Base-by-base conservation (phyloP, 805 yeast genomes). In the Ogataea wickerhamii region DNA sequence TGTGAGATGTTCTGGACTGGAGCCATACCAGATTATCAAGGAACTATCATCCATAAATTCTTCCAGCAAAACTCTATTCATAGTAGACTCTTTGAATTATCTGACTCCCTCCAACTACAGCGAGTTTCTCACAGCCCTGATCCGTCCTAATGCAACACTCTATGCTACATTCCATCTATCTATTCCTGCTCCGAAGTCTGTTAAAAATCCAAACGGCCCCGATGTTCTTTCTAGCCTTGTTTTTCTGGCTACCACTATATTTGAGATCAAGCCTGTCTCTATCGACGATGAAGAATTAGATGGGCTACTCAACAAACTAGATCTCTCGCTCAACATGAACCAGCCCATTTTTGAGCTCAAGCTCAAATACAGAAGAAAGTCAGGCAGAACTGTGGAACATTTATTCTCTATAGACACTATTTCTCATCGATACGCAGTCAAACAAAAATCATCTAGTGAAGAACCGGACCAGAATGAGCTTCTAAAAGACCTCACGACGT, bases 401-500 rank as follows among this genome's bases (percentile, higher is more conserved):
- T 56, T 64, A 6, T 86, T 76, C 53, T 56, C 53, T 5, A 66
- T 87, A 3, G 74, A 87, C 53, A 54, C 77, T 0, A 34, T 17
- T 0, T 55, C 55, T 17, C 86, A 80, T 59, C 37, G 44, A 13
- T 57, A 58, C 35, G 42, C 66, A 70, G 42, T 64, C 59, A 45
- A 41, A 16, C 40, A 41, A n/a, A 53, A 47, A 5, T 55, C 45
- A 1, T 55, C 47, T 1, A 53, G 51, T 6, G 63, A 58, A 17
- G 76, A 37, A 4, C 28, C 40, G 16, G 48, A 76, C 22, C 78
- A 75, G 12, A 76, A 73, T 26, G 72, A 71, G 12, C 53, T 82
- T 40, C 64, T 91, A 33, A 75, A 80, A 45, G 86, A 72, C 26
- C 68, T 93, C 50, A 87, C 98, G 0, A 93, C 98, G 0, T 91